These are phyloP conservation scores for Ophiognomonia clavigignenti-juglandacearum DNA, from an alignment of 2,329 filamentous ascomycete species.

Conservation along the genomic window DNA sequence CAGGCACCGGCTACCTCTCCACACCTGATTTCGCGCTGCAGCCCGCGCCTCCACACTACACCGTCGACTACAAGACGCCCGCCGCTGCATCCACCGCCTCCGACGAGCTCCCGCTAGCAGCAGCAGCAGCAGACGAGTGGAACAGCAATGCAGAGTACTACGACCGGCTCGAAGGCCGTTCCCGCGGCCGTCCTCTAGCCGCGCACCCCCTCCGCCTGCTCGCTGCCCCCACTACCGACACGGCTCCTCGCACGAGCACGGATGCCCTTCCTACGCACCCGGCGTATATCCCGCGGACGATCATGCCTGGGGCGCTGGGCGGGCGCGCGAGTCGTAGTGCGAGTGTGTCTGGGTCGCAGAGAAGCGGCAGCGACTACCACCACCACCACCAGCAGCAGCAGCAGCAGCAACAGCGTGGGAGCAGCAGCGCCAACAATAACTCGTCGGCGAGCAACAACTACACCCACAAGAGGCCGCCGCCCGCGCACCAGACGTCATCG, in stretches of 20 bases:
- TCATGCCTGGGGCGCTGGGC: conserved; percentile 12
- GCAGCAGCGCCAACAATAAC: background rate
- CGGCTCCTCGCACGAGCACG: background rate
- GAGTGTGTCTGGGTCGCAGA: background rate
- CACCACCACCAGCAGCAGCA: background rate
- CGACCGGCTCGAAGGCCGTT: conserved; percentile 29
- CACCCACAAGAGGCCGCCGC: background rate
- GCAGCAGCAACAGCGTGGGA: background rate
- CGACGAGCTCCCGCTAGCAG: background rate
- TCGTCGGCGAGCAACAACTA: background rate
- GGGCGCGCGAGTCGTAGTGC: conserved; percentile 12
- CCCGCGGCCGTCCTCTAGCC: conserved; percentile 2
- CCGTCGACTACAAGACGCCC: conserved; percentile 26
- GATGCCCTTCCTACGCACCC: conserved; percentile 41
- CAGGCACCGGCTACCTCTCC: background rate
- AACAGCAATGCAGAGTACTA: conserved; percentile 35
- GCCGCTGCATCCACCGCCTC: too few relatives aligned
- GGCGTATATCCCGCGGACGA: conserved; percentile 39
- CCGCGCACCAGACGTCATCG: background rate
- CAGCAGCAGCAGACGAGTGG: conserved; percentile 17
- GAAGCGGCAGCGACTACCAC: background rate
- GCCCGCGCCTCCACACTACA: conserved; percentile 20
- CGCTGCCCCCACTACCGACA: background rate
- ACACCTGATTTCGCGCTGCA: background rate
- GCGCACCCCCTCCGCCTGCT: conserved; percentile 9